Evolutionary conservation across 148 eudicot species (phyloP), one percentile per base, ranked within the genome.

Genomic region (Gaultheria prostrata): DNA sequence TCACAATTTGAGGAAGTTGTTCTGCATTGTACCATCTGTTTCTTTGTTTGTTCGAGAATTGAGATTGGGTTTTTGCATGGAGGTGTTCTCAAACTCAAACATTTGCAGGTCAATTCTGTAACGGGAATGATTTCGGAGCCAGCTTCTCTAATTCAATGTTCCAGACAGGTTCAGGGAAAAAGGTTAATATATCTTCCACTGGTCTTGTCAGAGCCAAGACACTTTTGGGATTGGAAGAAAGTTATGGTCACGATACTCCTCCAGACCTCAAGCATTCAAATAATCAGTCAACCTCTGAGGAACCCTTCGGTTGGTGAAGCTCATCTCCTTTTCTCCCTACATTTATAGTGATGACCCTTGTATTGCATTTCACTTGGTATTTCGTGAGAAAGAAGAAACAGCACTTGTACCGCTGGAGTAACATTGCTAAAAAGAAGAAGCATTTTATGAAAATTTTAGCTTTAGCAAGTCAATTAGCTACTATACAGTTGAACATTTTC

Each of bases 141-240:
- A 81, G 72, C 71, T 85, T 51, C 30, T 80, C 83, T 21, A 88
- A 82, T 88, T 90, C 98, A 67, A 90, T 94, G 93, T 94, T 97
- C 88, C 94, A 93, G 87, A 94, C 99, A 51, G 99, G 92, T 48
- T 93, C 96, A 8, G 99, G 98, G 80, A 94, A 93, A 87, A 81
- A 75, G 48, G 98, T 97, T 78, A 89, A 87, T 48, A 85, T 95
- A 85, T 94, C 95, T 86, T 86, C 94, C 67, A 84, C 88, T 70
- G 98, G 98, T 78, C 87, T 97, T 75, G 82, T 78, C 51, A 91
- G 88, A 89, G 99, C 98, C 53, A 91, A 91, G 86, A 65, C 93
- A 72, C 91, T 94, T 85, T 86, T 94, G 83, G 95, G 95, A 79
- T 57, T 91, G 77, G 85, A 89, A 48, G 94, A 88, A 82, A 80